Conservation (phyloP, 495 filamentous ascomycete genomes). For the Thermothielavioides terrestris region DNA sequence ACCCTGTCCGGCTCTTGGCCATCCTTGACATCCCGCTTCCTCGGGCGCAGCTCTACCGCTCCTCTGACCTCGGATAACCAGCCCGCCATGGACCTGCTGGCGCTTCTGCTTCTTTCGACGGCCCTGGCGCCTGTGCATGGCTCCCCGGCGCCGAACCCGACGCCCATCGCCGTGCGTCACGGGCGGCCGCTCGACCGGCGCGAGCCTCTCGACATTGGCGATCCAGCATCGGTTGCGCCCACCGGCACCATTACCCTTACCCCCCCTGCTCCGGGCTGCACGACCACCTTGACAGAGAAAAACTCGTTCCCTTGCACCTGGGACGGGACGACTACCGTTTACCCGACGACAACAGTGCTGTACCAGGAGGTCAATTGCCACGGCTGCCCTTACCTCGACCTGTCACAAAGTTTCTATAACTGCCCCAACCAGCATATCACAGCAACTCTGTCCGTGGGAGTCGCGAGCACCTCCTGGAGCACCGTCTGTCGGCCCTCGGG, state of each 20-base stretch:
- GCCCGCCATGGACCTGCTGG: conserved; percentile 13
- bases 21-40: conserved; percentile 15
- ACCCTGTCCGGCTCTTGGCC: conserved; percentile 14
- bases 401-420: conserved; percentile 8
- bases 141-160: too few species aligned
- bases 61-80: background rate
- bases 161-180: too few species aligned
- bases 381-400: conserved; percentile 20
- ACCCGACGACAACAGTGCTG: conserved; percentile 21
- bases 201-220: background rate
- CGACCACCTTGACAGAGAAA: conserved; percentile 14
- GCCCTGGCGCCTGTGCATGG: conserved; percentile 7
- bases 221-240: background rate
- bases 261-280: conserved; percentile 17
- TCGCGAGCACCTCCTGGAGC: conserved; percentile 21
- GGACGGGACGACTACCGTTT: conserved; percentile 21
- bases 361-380: conserved; percentile 22
- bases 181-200: background rate
- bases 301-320: conserved; percentile 18
- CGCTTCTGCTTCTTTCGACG: conserved; percentile 11
- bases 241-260: background rate
- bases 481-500: conserved; percentile 17
- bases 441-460: conserved; percentile 3
- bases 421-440: conserved; percentile 25
- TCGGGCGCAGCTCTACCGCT: background rate